A percentile compares a stretch with the other conserved stretches of the same genome.
phyloP scores from a whole-genome alignment of 179 eudicot genomes.

The Silene noctiflora region DNA sequence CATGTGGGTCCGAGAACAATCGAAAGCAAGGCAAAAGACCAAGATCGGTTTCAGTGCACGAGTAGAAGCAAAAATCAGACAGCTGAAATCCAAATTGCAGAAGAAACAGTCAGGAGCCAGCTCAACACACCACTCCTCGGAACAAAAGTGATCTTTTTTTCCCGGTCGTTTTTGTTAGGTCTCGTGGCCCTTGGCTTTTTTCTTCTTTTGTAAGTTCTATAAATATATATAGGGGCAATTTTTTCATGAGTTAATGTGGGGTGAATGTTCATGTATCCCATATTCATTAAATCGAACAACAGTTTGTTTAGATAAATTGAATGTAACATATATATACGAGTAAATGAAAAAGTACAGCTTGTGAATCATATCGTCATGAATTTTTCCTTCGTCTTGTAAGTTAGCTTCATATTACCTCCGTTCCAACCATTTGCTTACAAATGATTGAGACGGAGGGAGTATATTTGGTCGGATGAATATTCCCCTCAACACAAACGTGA shows the following conservation, averaged over 20 bases:
- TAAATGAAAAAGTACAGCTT: constrained; percentile 32
- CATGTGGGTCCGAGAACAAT: constrained; percentile 78
- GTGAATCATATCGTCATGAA: constrained; percentile 17
- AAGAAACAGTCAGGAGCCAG: constrained; percentile 50
- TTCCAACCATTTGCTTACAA: too few species aligned
- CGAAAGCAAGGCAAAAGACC: constrained; percentile 76
- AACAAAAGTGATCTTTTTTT: constrained; percentile 6
- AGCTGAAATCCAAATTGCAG: constrained; percentile 52
- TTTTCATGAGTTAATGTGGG: constrained; percentile 30
- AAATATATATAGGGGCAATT: constrained; percentile 18
- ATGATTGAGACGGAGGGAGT: too few species aligned
- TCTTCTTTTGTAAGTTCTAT: constrained; percentile 16
- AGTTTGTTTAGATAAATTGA: constrained; percentile 29
- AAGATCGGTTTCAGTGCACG: constrained; percentile 85
- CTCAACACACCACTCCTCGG: constrained; percentile 16
- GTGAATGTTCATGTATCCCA: constrained; percentile 19
- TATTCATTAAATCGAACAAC: constrained; percentile 30
- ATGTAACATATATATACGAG: constrained; percentile 31
- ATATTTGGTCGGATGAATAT: too few species aligned
- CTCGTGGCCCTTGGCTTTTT: neutral
- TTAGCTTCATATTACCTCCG: too few species aligned
- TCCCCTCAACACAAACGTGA: too few species aligned
- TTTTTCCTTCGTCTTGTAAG: neutral
- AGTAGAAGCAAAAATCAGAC: constrained; percentile 85
- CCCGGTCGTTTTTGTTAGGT: neutral